Conservation (phyloP, 2,329 filamentous ascomycete species). For the Verticillium longisporum region DNA sequence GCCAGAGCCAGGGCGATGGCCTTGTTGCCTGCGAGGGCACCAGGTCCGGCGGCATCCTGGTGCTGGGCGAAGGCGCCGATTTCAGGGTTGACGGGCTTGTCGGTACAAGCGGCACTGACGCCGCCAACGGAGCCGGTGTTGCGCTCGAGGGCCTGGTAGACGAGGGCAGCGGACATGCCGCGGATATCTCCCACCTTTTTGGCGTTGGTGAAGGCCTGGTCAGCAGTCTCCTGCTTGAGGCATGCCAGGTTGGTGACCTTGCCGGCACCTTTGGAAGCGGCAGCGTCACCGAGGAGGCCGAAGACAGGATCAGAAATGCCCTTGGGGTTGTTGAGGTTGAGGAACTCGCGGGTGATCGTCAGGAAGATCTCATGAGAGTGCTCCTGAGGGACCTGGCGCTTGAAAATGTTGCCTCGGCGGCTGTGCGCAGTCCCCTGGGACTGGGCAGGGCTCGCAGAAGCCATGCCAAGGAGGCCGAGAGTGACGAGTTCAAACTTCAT, state of each 20-base stretch:
- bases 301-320: slow-evolving; percentile 42
- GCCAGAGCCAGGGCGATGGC: slow-evolving; percentile 31
- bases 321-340: slow-evolving; percentile 40
- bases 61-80: slow-evolving; percentile 37
- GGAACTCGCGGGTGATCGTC: slow-evolving; percentile 28
- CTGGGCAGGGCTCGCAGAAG: slow-evolving; percentile 1
- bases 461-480: slow-evolving; percentile 5
- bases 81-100: slow-evolving; percentile 36
- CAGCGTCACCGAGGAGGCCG: slow-evolving; percentile 41
- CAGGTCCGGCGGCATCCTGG: slow-evolving; percentile 34
- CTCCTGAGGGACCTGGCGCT: slow-evolving; percentile 42
- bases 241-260: slow-evolving; percentile 33
- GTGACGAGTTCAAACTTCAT: slow-evolving; percentile 13
- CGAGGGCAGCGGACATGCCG: slow-evolving; percentile 46
- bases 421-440: not conserved
- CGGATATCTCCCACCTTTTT: slow-evolving; percentile 43
- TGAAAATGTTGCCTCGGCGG: slow-evolving; percentile 12
- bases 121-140: slow-evolving; percentile 38
- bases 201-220: slow-evolving; percentile 54
- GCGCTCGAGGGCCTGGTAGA: slow-evolving; percentile 47
- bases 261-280: slow-evolving; percentile 31
- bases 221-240: slow-evolving; percentile 41
- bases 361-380: slow-evolving; percentile 42
- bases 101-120: slow-evolving; percentile 28
- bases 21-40: slow-evolving; percentile 34